A percentile compares a stretch with the other conserved stretches of the same genome.
Evolutionary conservation across 2,329 filamentous ascomycete species (phyloP).

Genomic region (Trichoderma guizhouense): DNA sequence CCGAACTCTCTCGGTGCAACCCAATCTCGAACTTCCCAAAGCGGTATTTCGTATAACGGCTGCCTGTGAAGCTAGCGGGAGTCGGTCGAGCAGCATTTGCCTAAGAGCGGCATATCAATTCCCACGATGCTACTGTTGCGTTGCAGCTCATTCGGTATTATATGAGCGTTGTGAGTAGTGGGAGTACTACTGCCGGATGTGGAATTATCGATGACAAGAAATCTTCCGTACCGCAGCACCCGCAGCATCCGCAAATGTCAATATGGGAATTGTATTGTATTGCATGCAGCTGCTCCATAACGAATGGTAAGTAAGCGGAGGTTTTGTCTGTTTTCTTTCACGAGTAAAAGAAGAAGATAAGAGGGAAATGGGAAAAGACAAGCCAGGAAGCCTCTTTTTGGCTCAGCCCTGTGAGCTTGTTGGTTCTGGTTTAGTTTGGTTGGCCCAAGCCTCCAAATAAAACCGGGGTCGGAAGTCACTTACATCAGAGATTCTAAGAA

Average conservation of each 20-base stretch:
- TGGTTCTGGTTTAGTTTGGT: not conserved
- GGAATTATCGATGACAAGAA: not conserved
- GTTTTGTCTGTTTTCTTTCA: not conserved
- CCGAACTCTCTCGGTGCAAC: not conserved
- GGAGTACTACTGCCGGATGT: not conserved
- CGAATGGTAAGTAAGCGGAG: not conserved
- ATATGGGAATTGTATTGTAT: not conserved
- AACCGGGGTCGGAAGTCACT: not conserved
- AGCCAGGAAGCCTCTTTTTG: not conserved
- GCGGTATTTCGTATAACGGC: constrained; percentile 1
- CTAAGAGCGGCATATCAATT: not conserved
- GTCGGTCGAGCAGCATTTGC: not conserved
- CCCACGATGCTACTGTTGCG: not conserved
- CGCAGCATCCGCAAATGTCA: not conserved
- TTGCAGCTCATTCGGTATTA: not conserved
- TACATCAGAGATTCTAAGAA: not conserved
- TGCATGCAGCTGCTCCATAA: not conserved
- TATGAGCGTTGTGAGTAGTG: not conserved
- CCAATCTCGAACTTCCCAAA: not conserved
- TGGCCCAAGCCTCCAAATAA: not conserved
- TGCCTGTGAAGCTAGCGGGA: not conserved
- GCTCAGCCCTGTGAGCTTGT: not conserved
- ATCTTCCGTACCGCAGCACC: not conserved
- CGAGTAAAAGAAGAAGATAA: not conserved
- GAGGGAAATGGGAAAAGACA: not conserved